Percentiles rank a stretch among this genome's conserved stretches.
These are phyloP conservation scores for Selaginella tamariscina DNA, from an alignment of 75 land plant species.

Conservation along the genomic window DNA sequence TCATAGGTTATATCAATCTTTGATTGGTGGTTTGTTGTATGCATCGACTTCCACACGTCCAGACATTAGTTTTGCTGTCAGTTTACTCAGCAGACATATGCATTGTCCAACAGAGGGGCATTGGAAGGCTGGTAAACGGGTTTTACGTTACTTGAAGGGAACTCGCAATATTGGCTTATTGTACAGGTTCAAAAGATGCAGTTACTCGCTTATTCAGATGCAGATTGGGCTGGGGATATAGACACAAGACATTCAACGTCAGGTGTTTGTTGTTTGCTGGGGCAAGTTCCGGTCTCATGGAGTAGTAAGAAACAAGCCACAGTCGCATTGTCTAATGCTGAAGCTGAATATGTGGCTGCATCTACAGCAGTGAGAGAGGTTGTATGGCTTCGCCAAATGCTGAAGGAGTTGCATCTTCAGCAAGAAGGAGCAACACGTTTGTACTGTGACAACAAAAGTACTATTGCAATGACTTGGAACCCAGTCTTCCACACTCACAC, in stretches of 20 bases:
- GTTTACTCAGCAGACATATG: slow-evolving; percentile 13
- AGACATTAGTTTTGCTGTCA: slow-evolving; percentile 20
- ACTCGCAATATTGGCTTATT: slow-evolving; percentile 12
- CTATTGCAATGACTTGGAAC: slow-evolving; percentile 4
- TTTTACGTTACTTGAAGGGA: slow-evolving; percentile 18
- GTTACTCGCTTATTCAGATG: slow-evolving; percentile 16
- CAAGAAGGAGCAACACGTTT: background rate
- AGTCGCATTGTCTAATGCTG: slow-evolving; percentile 15
- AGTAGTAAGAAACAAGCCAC: slow-evolving; percentile 22
- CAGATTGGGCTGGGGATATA: slow-evolving; percentile 13
- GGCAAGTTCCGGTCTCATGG: slow-evolving; percentile 17
- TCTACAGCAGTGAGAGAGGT: slow-evolving; percentile 15
- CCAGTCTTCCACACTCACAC: slow-evolving; percentile 19
- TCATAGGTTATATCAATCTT: background rate
- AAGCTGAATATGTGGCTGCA: slow-evolving; percentile 14
- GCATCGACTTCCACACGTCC: slow-evolving; percentile 19
- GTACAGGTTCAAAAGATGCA: background rate
- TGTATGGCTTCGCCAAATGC: slow-evolving; percentile 5
- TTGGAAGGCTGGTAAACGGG: slow-evolving; percentile 8
- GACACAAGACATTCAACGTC: slow-evolving; percentile 12
- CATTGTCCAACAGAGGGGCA: slow-evolving; percentile 4
- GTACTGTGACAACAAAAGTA: slow-evolving; percentile 21
- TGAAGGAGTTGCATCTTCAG: background rate
- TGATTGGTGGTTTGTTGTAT: slow-evolving; percentile 16
- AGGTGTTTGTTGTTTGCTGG: slow-evolving; percentile 13